Base-by-base conservation (phyloP, 2,329 filamentous ascomycete species). In the Aureobasidium sp. region DNA sequence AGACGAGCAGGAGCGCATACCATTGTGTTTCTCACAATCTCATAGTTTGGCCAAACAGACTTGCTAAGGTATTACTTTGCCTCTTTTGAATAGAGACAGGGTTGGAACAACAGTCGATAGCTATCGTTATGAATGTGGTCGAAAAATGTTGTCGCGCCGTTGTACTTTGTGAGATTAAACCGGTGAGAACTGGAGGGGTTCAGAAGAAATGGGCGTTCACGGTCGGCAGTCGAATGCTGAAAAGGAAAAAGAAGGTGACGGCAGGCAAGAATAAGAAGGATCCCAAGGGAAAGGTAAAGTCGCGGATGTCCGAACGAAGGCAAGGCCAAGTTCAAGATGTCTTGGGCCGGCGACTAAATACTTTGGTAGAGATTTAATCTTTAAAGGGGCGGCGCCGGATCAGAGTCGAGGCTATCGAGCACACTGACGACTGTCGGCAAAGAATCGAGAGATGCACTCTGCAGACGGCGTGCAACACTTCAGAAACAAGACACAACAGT, bases 11-110 rank as follows among this genome's bases (percentile, higher is more conserved):
- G 5, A 11, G 53, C 41, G 53, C 59, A 45, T 61, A 61, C 59
- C 59, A 61, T 61, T 61, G 59, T 61, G 36, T 61, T 60, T 44
- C 59, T 61, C 48, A 61, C 47, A 10, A 37, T 61, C 48, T 61
- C 59, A 61, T 61, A 37, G 32, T 54, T 42, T 27, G 21, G 10
- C 32, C 29, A 9, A 21, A 13, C 10, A 42, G 27, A 53, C 27
- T 54, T 21, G 10, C 15, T 54, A 16, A 37, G 32, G 15, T 54
- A 13, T 3, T 21, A 25, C 13, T 10, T 34, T 1, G 36, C 29
- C 52, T 42, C 29, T 30, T 29, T 16, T 39, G 4, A 3, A 11
- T 7, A 29, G 16, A 44, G 36, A 54, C 37, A 54, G 34, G 39
- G 53, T 27, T 45, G 29, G 21, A 57, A 30, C 29, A 13, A 45